Percentiles rank a stretch among this genome's conserved stretches.
phyloP scores from a whole-genome alignment of 176 grass and related monocot species.

The Phyllostachys edulis region DNA sequence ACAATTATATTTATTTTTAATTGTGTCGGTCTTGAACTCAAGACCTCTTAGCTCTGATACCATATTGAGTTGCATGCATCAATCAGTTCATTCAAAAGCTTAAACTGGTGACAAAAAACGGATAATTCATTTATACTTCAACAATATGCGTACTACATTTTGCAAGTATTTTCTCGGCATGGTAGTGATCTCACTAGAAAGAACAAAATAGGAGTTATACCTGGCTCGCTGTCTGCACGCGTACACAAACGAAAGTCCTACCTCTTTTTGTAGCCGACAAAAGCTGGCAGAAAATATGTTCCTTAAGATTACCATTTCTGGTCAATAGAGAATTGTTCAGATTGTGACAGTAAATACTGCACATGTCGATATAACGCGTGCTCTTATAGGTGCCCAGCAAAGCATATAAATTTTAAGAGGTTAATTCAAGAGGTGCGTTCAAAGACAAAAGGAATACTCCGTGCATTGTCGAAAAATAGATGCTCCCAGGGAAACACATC shows the following conservation, averaged over 20 bases:
- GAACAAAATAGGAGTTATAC: neutral
- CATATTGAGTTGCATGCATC: no score
- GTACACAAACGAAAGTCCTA: neutral
- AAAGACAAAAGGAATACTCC: neutral
- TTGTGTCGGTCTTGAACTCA: no score
- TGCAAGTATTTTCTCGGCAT: neutral
- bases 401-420: neutral
- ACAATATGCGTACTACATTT: neutral
- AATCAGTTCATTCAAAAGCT: no score
- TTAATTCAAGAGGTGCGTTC: neutral
- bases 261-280: slow-evolving; percentile 1
- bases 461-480: neutral
- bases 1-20: no score
- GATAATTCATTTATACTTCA: no score
- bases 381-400: neutral
- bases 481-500: no score
- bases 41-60: no score
- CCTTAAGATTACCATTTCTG: neutral
- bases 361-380: neutral
- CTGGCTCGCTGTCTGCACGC: neutral
- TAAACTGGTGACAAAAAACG: no score
- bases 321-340: neutral
- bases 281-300: slow-evolving; percentile 25
- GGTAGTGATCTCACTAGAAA: neutral
- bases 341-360: slow-evolving; percentile 11